These are phyloP conservation scores for Candida tibetensis DNA, from an alignment of 805 yeast genomes.

Conservation along the genomic window DNA sequence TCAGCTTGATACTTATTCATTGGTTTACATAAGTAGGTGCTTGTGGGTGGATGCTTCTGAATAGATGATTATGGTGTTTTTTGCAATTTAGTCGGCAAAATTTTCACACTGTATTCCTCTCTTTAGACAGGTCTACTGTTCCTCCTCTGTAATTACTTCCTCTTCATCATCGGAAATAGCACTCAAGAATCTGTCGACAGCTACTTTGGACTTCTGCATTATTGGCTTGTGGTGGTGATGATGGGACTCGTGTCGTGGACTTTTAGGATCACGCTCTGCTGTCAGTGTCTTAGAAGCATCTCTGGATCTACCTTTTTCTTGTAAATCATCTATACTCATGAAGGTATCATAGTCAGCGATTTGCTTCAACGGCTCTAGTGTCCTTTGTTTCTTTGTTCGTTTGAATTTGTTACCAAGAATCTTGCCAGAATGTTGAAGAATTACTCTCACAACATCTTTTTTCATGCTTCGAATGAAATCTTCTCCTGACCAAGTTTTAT, in stretches of 20 bases:
- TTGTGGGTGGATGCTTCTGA: no score
- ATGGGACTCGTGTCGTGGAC: slow-evolving; percentile 7
- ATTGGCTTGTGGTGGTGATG: slow-evolving; percentile 4
- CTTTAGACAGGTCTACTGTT: no score
- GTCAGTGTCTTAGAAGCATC: slow-evolving; percentile 11
- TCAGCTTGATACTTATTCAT: no score
- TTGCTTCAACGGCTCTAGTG: slow-evolving; percentile 36
- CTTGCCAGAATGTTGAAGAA: slow-evolving; percentile 68
- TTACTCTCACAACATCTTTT: slow-evolving; percentile 56
- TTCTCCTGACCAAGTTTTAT: slow-evolving; percentile 68
- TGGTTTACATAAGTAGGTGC: no score
- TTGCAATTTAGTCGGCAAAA: no score
- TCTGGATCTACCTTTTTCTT: slow-evolving; percentile 27
- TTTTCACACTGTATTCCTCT: no score
- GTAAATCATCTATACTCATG: slow-evolving; percentile 39
- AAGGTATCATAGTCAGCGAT: slow-evolving; percentile 37
- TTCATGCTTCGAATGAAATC: slow-evolving; percentile 65
- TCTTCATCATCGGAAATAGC: no score
- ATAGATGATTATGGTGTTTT: no score
- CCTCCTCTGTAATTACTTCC: no score
- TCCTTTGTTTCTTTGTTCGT: slow-evolving; percentile 28
- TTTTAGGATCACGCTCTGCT: slow-evolving; percentile 7
- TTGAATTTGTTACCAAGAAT: slow-evolving; percentile 74
- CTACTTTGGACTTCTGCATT: no score
- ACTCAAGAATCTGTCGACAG: no score